These are phyloP conservation scores for Phytophthora colocasiae DNA, from an alignment of 352 stramenopile genomes.

Conservation along the genomic window DNA sequence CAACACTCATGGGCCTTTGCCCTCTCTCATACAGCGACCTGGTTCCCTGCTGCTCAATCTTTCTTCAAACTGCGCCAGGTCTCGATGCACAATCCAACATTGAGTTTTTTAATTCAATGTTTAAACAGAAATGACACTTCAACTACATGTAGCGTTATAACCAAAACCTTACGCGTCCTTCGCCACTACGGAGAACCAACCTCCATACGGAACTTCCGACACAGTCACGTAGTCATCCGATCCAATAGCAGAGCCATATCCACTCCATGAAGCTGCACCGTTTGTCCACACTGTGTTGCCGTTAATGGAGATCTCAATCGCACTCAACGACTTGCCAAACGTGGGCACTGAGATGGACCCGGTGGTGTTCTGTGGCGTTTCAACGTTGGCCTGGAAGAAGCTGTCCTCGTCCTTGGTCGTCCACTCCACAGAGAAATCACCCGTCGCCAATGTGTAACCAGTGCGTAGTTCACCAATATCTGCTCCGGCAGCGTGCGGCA, in stretches of 20 bases:
- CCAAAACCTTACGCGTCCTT: constrained; percentile 12
- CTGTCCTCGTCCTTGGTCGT: constrained; percentile 28
- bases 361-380: constrained; percentile 28
- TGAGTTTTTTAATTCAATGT: too few species aligned
- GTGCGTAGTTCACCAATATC: constrained; percentile 25
- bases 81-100: too few species aligned
- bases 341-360: constrained; percentile 40
- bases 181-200: constrained; percentile 25
- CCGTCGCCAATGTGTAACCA: constrained; percentile 33
- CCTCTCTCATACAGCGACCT: too few species aligned
- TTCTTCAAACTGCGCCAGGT: too few species aligned
- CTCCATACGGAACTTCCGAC: constrained; percentile 13
- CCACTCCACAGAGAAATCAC: constrained; percentile 34
- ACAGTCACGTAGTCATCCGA: constrained; percentile 37
- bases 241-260: constrained; percentile 9
- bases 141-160: too few species aligned
- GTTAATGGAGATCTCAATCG: constrained; percentile 44
- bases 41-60: too few species aligned
- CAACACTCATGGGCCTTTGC: too few species aligned
- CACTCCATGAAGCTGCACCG: constrained; percentile 12
- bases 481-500: constrained; percentile 32
- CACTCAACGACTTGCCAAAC: constrained; percentile 33
- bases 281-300: constrained; percentile 38
- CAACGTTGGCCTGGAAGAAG: constrained; percentile 30
- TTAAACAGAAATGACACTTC: too few species aligned